Conservation (phyloP, 371 early-diverging fungal genomes). For the Mucor piriformis region DNA sequence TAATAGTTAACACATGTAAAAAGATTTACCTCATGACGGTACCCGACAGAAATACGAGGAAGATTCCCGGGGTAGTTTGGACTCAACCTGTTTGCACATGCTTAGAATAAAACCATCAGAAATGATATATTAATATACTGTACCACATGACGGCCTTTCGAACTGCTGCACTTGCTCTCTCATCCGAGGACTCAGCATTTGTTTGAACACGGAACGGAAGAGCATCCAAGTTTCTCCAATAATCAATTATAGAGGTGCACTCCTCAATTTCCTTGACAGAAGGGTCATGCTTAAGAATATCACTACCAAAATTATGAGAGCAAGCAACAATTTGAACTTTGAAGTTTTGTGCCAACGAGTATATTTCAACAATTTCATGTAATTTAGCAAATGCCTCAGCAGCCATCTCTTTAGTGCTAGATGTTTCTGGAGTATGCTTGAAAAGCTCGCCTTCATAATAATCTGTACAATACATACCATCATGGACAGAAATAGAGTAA, state of each 20-base stretch:
- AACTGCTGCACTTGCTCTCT: slow-evolving; percentile 74
- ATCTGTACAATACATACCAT: slow-evolving; percentile 63
- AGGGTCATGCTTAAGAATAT: slow-evolving; percentile 33
- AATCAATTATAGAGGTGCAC: slow-evolving; percentile 49
- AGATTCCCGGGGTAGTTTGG: slow-evolving; percentile 75
- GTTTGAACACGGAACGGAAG: slow-evolving; percentile 69
- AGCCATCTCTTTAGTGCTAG: slow-evolving; percentile 22
- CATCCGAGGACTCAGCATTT: slow-evolving; percentile 63
- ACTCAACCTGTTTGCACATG: slow-evolving; percentile 44
- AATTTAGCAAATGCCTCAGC: slow-evolving; percentile 37
- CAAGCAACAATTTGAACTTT: slow-evolving; percentile 60
- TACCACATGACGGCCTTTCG: slow-evolving; percentile 73
- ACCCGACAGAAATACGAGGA: slow-evolving; percentile 71
- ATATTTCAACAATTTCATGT: slow-evolving; percentile 44
- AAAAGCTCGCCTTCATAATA: slow-evolving; percentile 46
- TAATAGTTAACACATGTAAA: background rate
- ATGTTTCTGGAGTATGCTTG: slow-evolving; percentile 6
- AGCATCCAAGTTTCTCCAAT: slow-evolving; percentile 81
- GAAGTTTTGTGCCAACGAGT: slow-evolving; percentile 51
- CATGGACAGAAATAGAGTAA: slow-evolving; percentile 60
- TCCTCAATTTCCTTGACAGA: slow-evolving; percentile 23
- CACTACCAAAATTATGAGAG: slow-evolving; percentile 29
- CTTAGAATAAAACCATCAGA: background rate
- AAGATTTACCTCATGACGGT: slow-evolving; percentile 71
- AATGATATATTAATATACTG: background rate